A percentile compares a stretch with the other conserved stretches of the same genome.
phyloP scores from a whole-genome alignment of 1,284 basidiomycete species.

The Leccinum fallax region DNA sequence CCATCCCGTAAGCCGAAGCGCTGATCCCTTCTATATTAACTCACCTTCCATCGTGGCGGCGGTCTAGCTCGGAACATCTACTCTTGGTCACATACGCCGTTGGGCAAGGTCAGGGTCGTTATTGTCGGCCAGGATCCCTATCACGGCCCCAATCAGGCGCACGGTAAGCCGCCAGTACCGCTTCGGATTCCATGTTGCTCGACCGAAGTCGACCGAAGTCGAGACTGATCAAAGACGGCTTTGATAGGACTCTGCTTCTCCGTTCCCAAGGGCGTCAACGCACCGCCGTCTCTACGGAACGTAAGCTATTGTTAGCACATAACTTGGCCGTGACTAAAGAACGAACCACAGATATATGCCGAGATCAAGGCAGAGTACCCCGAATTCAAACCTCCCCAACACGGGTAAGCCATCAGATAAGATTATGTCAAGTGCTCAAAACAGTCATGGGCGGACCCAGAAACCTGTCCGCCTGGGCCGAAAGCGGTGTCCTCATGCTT shows the following conservation, averaged over 20 bases:
- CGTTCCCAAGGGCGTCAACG: conserved; percentile 70
- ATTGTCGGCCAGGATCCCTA: conserved; percentile 84
- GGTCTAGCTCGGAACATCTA: conserved; percentile 71
- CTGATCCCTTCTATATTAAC: conserved; percentile 1
- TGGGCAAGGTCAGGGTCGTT: conserved; percentile 77
- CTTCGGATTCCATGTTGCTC: neutral
- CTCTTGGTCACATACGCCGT: conserved; percentile 79
- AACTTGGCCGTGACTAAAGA: conserved; percentile 12
- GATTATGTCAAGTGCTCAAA: conserved; percentile 20
- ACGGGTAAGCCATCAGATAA: conserved; percentile 67
- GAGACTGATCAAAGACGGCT: conserved; percentile 13
- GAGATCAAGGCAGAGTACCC: conserved; percentile 86
- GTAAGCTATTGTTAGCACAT: conserved; percentile 42
- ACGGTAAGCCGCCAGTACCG: conserved; percentile 49
- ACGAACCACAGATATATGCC: conserved; percentile 73
- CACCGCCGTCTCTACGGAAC: conserved; percentile 83
- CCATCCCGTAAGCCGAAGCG: conserved; percentile 55
- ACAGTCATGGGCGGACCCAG: conserved; percentile 34
- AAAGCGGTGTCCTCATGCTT: conserved; percentile 87
- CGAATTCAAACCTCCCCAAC: conserved; percentile 75
- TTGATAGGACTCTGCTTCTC: conserved; percentile 80
- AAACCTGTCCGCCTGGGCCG: conserved; percentile 83
- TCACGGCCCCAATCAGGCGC: conserved; percentile 68
- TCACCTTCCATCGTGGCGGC: conserved; percentile 6
- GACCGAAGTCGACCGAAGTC: conserved; percentile 4